Conservation (phyloP, 2,329 filamentous ascomycete genomes). For the Fusarium caatingaense region DNA sequence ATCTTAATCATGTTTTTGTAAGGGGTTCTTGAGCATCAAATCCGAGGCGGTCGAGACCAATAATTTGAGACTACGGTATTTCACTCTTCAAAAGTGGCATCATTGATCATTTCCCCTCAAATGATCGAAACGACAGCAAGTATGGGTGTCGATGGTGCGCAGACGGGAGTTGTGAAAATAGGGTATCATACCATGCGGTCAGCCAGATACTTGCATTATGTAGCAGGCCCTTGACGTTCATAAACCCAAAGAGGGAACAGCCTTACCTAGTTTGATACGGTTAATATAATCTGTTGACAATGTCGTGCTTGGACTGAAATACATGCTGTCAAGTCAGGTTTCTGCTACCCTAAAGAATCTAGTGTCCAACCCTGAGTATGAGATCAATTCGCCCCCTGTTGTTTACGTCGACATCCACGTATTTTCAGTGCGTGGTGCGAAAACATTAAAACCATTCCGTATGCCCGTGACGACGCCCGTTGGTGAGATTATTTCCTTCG, state of each 20-base stretch:
- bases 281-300: too few relatives aligned
- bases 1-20: background rate
- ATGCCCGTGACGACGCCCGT: conserved; percentile 34
- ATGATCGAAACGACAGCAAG: background rate
- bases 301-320: background rate
- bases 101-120: background rate
- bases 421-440: conserved; percentile 26
- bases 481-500: background rate
- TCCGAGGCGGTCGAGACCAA: too few relatives aligned
- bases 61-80: background rate
- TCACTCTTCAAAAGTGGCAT: conserved; percentile 9
- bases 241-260: background rate
- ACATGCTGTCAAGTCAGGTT: background rate
- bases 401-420: conserved; percentile 30
- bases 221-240: conserved; percentile 3
- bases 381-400: background rate
- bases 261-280: background rate
- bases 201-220: background rate
- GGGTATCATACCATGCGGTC: conserved; percentile 19
- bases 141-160: conserved; percentile 5
- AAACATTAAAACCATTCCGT: conserved; percentile 9
- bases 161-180: conserved; percentile 20
- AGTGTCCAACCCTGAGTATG: background rate
- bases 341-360: background rate
- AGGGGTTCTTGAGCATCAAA: background rate